Percentiles rank a stretch among this genome's conserved stretches.
phyloP scores from a whole-genome alignment of 2,329 filamentous ascomycete genomes.

The Aspergillus sp. region DNA sequence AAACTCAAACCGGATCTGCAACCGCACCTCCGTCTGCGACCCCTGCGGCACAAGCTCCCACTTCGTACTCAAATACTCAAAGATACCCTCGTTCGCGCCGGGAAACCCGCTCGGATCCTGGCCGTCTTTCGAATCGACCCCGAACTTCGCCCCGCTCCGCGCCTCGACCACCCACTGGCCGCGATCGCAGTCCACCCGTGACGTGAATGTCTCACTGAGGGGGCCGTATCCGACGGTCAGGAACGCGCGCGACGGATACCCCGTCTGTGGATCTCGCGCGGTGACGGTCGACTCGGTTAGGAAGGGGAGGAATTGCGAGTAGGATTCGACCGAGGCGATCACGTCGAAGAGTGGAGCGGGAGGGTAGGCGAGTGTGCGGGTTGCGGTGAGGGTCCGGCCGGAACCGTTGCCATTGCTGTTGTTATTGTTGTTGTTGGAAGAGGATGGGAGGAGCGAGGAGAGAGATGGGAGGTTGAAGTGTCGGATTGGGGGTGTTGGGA shows the following conservation, averaged over 20 bases:
- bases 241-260: slow-evolving; percentile 67
- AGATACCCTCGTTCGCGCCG: slow-evolving; percentile 47
- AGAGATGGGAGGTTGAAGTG: slow-evolving; percentile 27
- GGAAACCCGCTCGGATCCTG: slow-evolving; percentile 53
- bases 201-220: slow-evolving; percentile 80
- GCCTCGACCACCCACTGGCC: slow-evolving; percentile 69
- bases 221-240: slow-evolving; percentile 82
- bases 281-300: slow-evolving; percentile 77
- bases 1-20: slow-evolving; percentile 80
- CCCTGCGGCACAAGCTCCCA: slow-evolving; percentile 42
- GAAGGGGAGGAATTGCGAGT: slow-evolving; percentile 87
- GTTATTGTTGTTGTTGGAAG: slow-evolving; percentile 15
- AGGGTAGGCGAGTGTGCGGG: slow-evolving; percentile 73
- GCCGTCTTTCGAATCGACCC: slow-evolving; percentile 57
- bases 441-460: slow-evolving; percentile 24
- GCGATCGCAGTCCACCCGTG: slow-evolving; percentile 73
- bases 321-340: slow-evolving; percentile 84
- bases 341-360: slow-evolving; percentile 71
- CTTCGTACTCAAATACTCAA: slow-evolving; percentile 44
- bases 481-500: slow-evolving; percentile 6
- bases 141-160: slow-evolving; percentile 41
- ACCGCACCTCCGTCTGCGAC: slow-evolving; percentile 64
- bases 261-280: slow-evolving; percentile 57
- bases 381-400: slow-evolving; percentile 67
- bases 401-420: slow-evolving; percentile 32